Percentiles rank a stretch among this genome's conserved stretches.
phyloP scores from a whole-genome alignment of 192 early-diverging fungal species.

The Backusella liffmaniae region DNA sequence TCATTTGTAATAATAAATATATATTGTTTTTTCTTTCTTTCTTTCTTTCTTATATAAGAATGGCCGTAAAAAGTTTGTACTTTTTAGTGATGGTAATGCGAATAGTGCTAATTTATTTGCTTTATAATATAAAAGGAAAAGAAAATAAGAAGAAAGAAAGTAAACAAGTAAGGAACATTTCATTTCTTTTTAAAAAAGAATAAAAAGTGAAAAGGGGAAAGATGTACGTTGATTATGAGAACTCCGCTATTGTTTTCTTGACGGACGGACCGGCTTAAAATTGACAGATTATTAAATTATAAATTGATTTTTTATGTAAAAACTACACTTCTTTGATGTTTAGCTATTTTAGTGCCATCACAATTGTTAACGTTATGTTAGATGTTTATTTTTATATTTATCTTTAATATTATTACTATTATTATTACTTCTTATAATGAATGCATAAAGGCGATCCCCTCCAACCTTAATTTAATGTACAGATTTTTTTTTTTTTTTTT shows the following conservation, averaged over 20 bases:
- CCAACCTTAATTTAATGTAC: not conserved
- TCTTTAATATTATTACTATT: not conserved
- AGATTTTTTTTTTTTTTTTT: not conserved
- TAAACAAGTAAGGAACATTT: not conserved
- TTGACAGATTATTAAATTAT: not conserved
- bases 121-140: not conserved
- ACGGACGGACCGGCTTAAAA: not conserved
- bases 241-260: slow-evolving; percentile 9
- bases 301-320: not conserved
- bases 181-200: not conserved
- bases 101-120: not conserved
- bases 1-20: not conserved
- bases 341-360: not conserved
- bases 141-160: not conserved
- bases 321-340: not conserved
- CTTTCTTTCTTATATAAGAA: not conserved
- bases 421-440: not conserved
- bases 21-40: not conserved
- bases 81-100: not conserved
- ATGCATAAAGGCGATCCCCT: not conserved
- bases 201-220: not conserved
- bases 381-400: not conserved
- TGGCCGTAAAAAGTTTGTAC: not conserved
- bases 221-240: not conserved
- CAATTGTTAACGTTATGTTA: not conserved